Evolutionary conservation across 2,329 filamentous ascomycete species (phyloP), one percentile per base, ranked within the genome.

Genomic region (Colletotrichum filicis): DNA sequence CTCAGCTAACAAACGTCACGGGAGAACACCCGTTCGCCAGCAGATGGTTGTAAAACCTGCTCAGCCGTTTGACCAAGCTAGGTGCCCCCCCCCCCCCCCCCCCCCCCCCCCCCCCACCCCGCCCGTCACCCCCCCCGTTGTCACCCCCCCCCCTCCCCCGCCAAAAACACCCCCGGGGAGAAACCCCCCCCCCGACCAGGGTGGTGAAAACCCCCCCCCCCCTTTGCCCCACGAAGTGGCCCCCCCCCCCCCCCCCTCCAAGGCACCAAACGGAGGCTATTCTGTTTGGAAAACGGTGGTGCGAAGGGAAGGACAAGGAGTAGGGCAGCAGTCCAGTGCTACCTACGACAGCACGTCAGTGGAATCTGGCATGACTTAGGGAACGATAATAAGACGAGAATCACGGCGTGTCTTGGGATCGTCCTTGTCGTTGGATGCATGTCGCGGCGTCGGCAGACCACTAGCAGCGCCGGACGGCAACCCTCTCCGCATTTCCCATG

Each of bases 361-460:
- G 49, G 71, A 61, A 57, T 53, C 71, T 71, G 71, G 66, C 67
- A 73, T 73, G 67, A 66, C 60, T 66, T 70, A n/a, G 22, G 28
- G 35, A 22, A 71, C 61, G 61, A 62, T 71, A 66, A 73, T 71
- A 66, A 71, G 71, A 73, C 61, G 70, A 73, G 55, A 57, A 70
- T 66, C 55, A 66, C 22, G 60, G 56, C 35, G 8, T 70, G 60
- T 61, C 67, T 71, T 71, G 60, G 71, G 71, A 66, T 70, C 49
- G 71, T 62, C 71, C 71, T 73, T 73, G 71, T 73, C 46, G 66
- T 46, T 19, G 49, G 56, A 61, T 49, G 66, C 67, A 70, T 14
- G 59, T 65, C 49, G 71, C 60, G 53, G 42, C 42, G 42, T 49
- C 42, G 42, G n/a, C 42, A 49, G 60, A 58, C 66, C 66, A 70